phyloP scores from a whole-genome alignment of 129 eudicot genomes.

The Escallonia rubra region DNA sequence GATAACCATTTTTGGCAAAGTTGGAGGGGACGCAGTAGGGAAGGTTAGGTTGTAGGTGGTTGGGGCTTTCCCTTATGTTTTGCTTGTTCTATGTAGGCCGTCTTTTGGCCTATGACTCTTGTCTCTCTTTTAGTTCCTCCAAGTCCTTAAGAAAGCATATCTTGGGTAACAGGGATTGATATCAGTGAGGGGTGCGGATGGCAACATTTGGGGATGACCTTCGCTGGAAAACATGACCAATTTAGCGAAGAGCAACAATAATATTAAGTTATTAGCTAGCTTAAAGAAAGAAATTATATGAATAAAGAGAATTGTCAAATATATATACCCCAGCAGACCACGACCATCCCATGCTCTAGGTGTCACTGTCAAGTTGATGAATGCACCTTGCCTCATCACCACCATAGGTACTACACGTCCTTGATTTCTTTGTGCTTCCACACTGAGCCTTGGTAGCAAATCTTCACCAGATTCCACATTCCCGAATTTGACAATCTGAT shows the following conservation, averaged over 20 bases:
- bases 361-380: conserved; percentile 54
- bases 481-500: conserved; percentile 86
- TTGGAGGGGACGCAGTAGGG: no score
- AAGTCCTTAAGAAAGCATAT: not conserved
- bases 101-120: no score
- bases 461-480: conserved; percentile 80
- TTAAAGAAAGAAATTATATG: not conserved
- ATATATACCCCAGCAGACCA: conserved; percentile 89
- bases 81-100: no score
- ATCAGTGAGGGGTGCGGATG: not conserved
- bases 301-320: conserved; percentile 6
- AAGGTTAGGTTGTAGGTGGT: no score
- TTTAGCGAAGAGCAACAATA: no score
- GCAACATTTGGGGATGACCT: not conserved
- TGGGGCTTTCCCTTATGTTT: no score
- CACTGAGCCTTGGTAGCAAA: conserved; percentile 64
- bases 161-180: no score
- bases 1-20: no score
- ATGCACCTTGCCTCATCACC: conserved; percentile 73
- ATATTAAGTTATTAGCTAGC: not conserved
- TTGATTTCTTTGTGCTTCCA: conserved; percentile 76
- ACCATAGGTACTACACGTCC: conserved; percentile 55
- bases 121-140: not conserved
- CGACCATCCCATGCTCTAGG: conserved; percentile 96
- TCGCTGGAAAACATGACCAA: not conserved